Evolutionary conservation across 768 basidiomycete species (phyloP), one percentile per base, ranked within the genome.

Genomic region (Leccinum fibrillosum): DNA sequence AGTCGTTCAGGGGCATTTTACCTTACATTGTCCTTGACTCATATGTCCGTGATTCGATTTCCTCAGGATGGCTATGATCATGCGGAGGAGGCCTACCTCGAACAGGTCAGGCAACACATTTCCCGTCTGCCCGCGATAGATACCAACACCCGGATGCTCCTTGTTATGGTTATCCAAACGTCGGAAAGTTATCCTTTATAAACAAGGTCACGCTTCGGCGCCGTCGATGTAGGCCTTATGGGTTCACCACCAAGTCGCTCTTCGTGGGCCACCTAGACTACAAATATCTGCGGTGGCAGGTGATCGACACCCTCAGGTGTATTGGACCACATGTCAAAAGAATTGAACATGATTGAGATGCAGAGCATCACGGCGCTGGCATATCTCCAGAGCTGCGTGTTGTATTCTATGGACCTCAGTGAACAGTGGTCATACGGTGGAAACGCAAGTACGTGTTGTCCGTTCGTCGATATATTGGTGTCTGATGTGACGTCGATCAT

Each of bases 201-300:
- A 99, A 99, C 86, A 98, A 98, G 76, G 93, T 99, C 70, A 98
- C 97, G 25, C 89, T 10, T 9, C 30, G 97, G 52, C 53, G 97
- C 98, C 70, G 97, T 99, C 67, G 97, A 99, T 72, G 96, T 99
- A 96, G 98, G 74, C 97, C 97, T 35, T 99, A 98, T 70, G 97
- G 96, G 1, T 99, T 99, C 79, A 99, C 97, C 49, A 99, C 97
- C 30, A 98, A 98, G 75, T 94, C 26, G 26, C 26, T 26, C 26
- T 26, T 26, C 26, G 26, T 26, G 26, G 7, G 26, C 26, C 26
- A 26, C 26, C 26, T 26, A 26, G 26, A 26, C 26, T 26, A 26
- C 26, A 26, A 26, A 26, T 26, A 26, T 26, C 26, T 26, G 26
- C 26, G 26, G 26, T 26, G 26, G 26, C 26, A 26, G 26, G 26